Percentiles rank a stretch among this genome's conserved stretches.
Conservation (phyloP, 202 grass and related monocot species). For the Miscanthus sacchariflorus region DNA sequence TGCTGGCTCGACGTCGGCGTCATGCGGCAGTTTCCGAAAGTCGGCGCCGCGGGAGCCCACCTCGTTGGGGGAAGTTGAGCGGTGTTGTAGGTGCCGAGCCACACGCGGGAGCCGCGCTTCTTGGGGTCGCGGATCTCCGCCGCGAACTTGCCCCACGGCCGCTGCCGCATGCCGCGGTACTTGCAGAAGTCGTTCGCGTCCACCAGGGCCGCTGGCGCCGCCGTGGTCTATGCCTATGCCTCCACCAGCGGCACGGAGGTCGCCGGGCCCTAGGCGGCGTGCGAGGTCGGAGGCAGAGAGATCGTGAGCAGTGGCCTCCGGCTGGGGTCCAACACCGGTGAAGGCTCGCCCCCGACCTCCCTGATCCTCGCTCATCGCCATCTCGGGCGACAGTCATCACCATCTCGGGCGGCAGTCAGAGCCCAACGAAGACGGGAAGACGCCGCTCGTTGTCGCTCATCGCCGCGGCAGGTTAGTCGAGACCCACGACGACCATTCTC, state of each 20-base stretch:
- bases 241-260: not conserved
- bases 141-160: constrained; percentile 97
- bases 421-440: too few species aligned
- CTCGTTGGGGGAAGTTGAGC: constrained; percentile 99
- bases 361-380: too few species aligned
- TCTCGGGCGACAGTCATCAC: too few species aligned
- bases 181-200: constrained; percentile 59
- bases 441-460: too few species aligned
- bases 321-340: constrained; percentile 39
- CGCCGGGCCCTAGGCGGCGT: constrained; percentile 36
- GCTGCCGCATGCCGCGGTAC: constrained; percentile 95
- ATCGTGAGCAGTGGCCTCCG: constrained; percentile 40
- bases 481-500: too few species aligned
- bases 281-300: constrained; percentile 48
- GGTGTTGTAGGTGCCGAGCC: constrained; percentile 97
- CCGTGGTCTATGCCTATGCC: not conserved
- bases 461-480: too few species aligned
- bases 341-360: constrained; percentile 39
- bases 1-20: constrained; percentile 2
- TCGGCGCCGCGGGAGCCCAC: constrained; percentile 55
- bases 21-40: constrained; percentile 42
- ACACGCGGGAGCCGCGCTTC: constrained; percentile 78
- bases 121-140: constrained; percentile 98
- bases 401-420: too few species aligned
- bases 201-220: not conserved